Evolutionary conservation across 306 rosid genomes (phyloP), one percentile per base, ranked within the genome.

Genomic region (Cicer bijugum): DNA sequence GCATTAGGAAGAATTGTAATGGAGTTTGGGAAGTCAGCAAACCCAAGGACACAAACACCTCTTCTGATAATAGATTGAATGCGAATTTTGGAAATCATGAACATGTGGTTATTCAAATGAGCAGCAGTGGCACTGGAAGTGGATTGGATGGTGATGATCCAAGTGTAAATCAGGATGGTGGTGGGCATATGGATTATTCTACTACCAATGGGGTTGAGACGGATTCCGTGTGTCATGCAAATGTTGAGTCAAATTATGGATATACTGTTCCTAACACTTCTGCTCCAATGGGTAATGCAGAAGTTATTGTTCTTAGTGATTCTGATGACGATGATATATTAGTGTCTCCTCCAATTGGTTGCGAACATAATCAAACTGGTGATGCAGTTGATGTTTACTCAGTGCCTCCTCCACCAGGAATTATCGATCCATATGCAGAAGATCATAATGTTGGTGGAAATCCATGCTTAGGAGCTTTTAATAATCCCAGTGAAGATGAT

Each of bases 61-160:
- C 88, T 71, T 85, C 89, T 19, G 92, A 82, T 53, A 82, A 83
- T 78, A 84, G 75, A 85, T 69, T 89, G 82, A 86, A 73, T 61
- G 90, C 82, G 9, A 81, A 83, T 35, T 81, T 83, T 71, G 96
- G 80, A 82, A 77, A 80, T 81, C 82, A 68, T 72, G 90, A 88
- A 58, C 89, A 79, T 61, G 91, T 89, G 70, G 83, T 89, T 80
- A 88, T 91, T 78, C 96, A 94, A 59, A 94, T 91, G 99, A 89
- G 95, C 87, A 94, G 99, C 85, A 91, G 96, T 81, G 91, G 87
- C 82, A 87, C 97, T 5, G 97, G 84, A 78, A 94, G 95, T 82
- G 90, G 96, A 43, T 77, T 82, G 81, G 97, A 90, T 82, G 96
- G 91, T 75, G 99, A 94, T 66, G 99, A 94, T 85, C 89, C 84